Conservation (phyloP, 148 eudicot species). For the Rhododendron kiyosumense region DNA sequence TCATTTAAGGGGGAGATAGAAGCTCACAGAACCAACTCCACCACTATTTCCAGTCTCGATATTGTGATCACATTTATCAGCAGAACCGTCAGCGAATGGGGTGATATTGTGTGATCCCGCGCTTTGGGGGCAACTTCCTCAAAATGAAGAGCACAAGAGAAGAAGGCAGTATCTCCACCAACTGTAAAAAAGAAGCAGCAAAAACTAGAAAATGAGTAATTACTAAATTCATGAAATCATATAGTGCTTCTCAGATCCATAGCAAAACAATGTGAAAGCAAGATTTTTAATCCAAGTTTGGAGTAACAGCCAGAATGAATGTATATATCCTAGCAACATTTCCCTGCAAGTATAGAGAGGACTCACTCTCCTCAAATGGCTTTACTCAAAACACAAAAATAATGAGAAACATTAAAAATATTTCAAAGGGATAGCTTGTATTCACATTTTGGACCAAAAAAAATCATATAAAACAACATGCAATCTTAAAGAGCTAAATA, state of each 20-base stretch:
- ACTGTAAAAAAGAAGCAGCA: constrained; percentile 27
- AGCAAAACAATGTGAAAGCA: background rate
- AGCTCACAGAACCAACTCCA: background rate
- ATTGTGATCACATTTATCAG: background rate
- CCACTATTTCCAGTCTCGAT: background rate
- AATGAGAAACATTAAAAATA: background rate
- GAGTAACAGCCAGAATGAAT: background rate
- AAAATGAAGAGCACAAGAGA: constrained; percentile 83
- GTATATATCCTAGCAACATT: background rate
- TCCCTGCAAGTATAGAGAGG: background rate
- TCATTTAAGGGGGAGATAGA: background rate
- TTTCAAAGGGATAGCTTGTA: background rate
- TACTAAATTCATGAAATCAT: background rate
- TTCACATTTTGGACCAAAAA: background rate
- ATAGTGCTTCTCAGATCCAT: background rate
- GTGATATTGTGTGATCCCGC: constrained; percentile 73
- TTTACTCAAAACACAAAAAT: background rate
- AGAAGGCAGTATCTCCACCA: constrained; percentile 90
- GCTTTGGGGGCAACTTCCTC: constrained; percentile 95
- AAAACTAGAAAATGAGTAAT: background rate
- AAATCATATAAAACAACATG: background rate
- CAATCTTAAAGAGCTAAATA: background rate
- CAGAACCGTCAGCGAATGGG: constrained; percentile 44
- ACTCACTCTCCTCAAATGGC: background rate
- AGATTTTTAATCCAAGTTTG: background rate